Evolutionary conservation across 768 basidiomycete genomes (phyloP), one percentile per base, ranked within the genome.

Genomic region (Boletales sp.): DNA sequence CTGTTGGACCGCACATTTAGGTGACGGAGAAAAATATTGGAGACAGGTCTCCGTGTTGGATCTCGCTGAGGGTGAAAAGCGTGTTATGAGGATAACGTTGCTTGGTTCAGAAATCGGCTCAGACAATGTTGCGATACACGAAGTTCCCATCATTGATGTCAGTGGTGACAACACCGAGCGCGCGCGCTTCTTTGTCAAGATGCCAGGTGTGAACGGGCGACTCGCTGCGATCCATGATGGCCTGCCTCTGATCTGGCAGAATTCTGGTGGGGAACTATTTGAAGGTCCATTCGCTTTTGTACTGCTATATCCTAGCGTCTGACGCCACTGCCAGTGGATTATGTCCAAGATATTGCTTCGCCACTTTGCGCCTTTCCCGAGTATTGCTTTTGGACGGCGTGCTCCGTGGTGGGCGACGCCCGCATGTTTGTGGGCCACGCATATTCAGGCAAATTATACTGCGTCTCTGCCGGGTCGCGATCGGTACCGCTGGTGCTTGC

Each of bases 391-490:
- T 72, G 73, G 42, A 65, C 74, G 0, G 68, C 74, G 35, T 67
- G 70, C 36, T 51, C 31, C 55, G 51, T 46, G 34, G 51, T 15
- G 48, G 47, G 32, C 50, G 51, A 21, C 46, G 52, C 47, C 37
- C 51, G 43, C 15, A 48, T 85, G 0, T 79, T 83, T 55, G 62
- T 93, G 48, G 92, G 89, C 0, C 77, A 89, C 2, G 75, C 84
- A 2, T 68, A 74, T 17, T 75, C 77, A 1, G 85, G 86, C 0
- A 90, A 86, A 61, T 69, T 95, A 0, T 80, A 81, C 59, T 72
- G 78, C 19, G 69, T 78, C 5, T 55, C 66, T 9, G 65, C 59
- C 21, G 58, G 64, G 12, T 62, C 62, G 42, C 58, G 56, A 8
- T 45, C 70, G 1, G 42, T 61, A 11, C 61, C 69, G 1, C 40